Conservation (phyloP, 768 basidiomycete species). For the Arthromyces matolae region DNA sequence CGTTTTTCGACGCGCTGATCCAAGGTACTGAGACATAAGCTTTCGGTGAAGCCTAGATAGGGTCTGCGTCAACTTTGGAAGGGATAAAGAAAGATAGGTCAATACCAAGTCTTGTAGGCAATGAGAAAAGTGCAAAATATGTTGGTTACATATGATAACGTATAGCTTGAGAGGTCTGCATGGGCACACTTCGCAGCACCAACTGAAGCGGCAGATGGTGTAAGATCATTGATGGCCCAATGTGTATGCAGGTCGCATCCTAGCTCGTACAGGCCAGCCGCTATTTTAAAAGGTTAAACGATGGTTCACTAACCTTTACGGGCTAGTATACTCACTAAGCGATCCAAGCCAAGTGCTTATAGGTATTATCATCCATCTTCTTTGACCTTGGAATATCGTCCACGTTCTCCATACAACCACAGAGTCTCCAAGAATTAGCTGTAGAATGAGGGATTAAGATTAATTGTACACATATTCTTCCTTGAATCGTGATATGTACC, state of each 20-base stretch:
- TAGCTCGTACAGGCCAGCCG: conserved; percentile 27
- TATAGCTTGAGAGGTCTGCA: conserved; percentile 27
- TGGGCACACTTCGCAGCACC: conserved; percentile 22
- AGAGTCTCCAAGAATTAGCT: conserved; percentile 27
- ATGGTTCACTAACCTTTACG: too few relatives aligned
- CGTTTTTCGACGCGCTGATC: conserved; percentile 21
- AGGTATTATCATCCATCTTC: conserved; percentile 19
- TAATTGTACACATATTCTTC: neutral
- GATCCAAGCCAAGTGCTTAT: conserved; percentile 26
- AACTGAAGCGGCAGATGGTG: conserved; percentile 23
- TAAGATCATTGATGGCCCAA: conserved; percentile 21
- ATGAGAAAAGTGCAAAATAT: conserved; percentile 28
- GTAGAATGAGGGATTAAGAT: neutral
- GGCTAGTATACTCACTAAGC: conserved; percentile 20
- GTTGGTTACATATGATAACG: conserved; percentile 27
- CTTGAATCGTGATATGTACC: conserved; percentile 10
- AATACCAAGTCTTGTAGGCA: conserved; percentile 24
- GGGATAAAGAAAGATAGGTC: too few relatives aligned
- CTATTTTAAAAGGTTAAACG: conserved; percentile 5
- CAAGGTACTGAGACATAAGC: conserved; percentile 22
- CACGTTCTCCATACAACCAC: conserved; percentile 31
- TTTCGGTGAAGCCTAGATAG: conserved; percentile 20
- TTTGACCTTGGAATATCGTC: conserved; percentile 18
- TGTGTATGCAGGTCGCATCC: conserved; percentile 25
- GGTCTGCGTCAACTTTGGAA: neutral